Conservation (phyloP, 2,329 filamentous ascomycete genomes). For the Apiospora pterosperma region DNA sequence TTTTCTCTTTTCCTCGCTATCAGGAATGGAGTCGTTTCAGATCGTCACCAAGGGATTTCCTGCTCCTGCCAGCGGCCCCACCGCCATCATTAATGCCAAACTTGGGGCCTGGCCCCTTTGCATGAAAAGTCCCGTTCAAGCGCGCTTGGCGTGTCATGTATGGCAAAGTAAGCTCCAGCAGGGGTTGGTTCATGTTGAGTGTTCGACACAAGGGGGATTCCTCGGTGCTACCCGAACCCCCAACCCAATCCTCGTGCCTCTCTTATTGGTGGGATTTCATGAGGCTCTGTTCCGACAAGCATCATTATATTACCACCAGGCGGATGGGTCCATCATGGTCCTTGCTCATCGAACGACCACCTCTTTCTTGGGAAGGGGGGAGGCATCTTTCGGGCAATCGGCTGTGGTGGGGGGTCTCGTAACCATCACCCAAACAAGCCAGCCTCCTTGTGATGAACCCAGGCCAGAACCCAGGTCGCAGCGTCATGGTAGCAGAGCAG, state of each 20-base stretch:
- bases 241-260: neutral
- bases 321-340: neutral
- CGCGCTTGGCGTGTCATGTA: neutral
- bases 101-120: neutral
- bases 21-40: slow-evolving; percentile 2
- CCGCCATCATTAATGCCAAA: neutral
- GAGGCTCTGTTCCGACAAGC: neutral
- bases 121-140: neutral
- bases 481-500: neutral
- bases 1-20: too few relatives aligned
- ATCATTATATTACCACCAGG: too few relatives aligned
- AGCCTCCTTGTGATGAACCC: neutral
- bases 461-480: neutral
- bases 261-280: neutral
- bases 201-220: neutral
- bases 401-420: neutral
- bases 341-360: neutral
- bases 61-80: neutral
- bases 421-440: neutral
- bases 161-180: neutral
- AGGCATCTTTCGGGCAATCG: neutral
- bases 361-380: too few relatives aligned
- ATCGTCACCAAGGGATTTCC: neutral
- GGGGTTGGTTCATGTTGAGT: neutral
- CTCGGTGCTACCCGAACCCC: neutral